phyloP scores from a whole-genome alignment of 2,329 filamentous ascomycete genomes.

The Periglandula ipomoeae region DNA sequence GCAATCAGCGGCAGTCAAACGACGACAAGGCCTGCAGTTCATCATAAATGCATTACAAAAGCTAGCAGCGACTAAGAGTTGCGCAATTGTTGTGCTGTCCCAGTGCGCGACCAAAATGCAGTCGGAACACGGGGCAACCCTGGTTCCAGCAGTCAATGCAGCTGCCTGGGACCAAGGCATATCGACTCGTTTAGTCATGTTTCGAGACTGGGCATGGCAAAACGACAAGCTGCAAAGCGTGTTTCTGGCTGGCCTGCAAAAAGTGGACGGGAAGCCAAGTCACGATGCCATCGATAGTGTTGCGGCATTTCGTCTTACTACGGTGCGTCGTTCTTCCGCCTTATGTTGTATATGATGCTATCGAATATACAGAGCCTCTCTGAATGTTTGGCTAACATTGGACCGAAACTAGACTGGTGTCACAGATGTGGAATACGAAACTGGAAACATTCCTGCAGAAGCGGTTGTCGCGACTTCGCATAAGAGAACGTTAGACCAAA shows the following conservation, averaged over 20 bases:
- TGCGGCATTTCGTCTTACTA: slow-evolving; percentile 40
- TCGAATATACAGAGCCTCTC: background rate
- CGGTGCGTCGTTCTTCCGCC: slow-evolving; percentile 24
- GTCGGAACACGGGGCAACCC: slow-evolving; percentile 52
- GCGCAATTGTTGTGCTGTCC: slow-evolving; percentile 67
- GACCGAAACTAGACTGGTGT: slow-evolving; percentile 31
- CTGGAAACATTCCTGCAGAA: slow-evolving; percentile 21
- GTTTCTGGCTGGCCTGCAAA: slow-evolving; percentile 56
- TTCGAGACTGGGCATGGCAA: slow-evolving; percentile 62
- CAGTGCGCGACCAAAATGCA: slow-evolving; percentile 79
- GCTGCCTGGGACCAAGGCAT: slow-evolving; percentile 74
- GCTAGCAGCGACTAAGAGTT: slow-evolving; percentile 61
- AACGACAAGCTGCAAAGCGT: slow-evolving; percentile 36
- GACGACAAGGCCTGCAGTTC: slow-evolving; percentile 45
- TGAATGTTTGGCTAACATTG: background rate
- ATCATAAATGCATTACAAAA: slow-evolving; percentile 65
- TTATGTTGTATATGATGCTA: background rate
- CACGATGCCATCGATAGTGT: slow-evolving; percentile 31
- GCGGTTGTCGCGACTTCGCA: slow-evolving; percentile 29
- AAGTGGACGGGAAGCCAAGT: slow-evolving; percentile 45
- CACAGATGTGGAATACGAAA: slow-evolving; percentile 31
- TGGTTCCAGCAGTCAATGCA: slow-evolving; percentile 68
- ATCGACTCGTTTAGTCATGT: slow-evolving; percentile 64
- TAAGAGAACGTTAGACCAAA: slow-evolving; percentile 56
- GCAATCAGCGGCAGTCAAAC: slow-evolving; percentile 29